A percentile compares a stretch with the other conserved stretches of the same genome.
Conservation (phyloP, 768 basidiomycete genomes). For the Tremella mesenterica region DNA sequence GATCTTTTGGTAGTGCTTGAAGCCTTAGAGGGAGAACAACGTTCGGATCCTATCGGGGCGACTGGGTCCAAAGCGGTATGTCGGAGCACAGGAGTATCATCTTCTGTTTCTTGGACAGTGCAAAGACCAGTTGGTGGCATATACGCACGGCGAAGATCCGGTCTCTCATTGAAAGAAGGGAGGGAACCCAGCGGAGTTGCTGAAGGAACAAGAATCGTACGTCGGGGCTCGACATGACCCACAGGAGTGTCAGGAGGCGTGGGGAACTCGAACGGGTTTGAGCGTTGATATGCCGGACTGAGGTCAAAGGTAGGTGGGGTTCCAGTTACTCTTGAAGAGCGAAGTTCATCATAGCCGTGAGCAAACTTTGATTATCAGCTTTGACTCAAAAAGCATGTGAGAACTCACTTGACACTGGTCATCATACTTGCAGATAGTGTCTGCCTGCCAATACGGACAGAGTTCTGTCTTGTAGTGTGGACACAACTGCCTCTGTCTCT, state of each 20-base stretch:
- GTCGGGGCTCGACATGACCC: background rate
- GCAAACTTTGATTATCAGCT: slow-evolving; percentile 11
- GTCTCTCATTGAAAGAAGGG: background rate
- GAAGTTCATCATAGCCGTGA: slow-evolving; percentile 21
- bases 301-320: background rate
- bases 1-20: background rate
- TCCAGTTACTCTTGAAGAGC: background rate
- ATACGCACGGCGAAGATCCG: background rate
- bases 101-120: background rate
- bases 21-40: background rate
- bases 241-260: background rate
- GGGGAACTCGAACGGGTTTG: background rate
- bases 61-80: background rate
- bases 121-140: background rate
- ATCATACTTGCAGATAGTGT: slow-evolving; percentile 25
- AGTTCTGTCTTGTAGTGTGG: slow-evolving; percentile 32
- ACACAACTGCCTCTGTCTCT: background rate
- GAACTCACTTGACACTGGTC: slow-evolving; percentile 25
- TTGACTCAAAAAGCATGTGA: background rate
- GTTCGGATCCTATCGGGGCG: background rate
- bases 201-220: background rate
- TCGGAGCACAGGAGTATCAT: background rate
- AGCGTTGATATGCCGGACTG: background rate
- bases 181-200: background rate
- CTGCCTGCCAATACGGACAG: slow-evolving; percentile 21